Percentiles rank a stretch among this genome's conserved stretches.
Conservation (phyloP, 1,284 basidiomycete genomes). For the Boletellus deceptivus region DNA sequence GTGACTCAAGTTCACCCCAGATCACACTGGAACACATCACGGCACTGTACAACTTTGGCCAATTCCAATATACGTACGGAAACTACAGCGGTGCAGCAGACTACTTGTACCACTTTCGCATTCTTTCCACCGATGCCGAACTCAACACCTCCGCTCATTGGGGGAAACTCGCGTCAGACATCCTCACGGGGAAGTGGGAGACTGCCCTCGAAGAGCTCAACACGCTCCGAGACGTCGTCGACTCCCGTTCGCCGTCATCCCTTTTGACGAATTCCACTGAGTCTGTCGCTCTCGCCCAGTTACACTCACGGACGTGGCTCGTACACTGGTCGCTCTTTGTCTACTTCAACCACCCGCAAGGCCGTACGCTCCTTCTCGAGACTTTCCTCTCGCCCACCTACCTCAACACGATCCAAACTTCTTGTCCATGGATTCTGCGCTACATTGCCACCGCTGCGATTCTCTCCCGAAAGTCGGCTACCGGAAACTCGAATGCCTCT, state of each 20-base stretch:
- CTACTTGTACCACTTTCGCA: conserved; percentile 98
- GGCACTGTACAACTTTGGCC: conserved; percentile 95
- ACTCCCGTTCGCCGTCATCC: conserved; percentile 64
- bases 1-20: conserved; percentile 40
- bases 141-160: conserved; percentile 95
- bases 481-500: conserved; percentile 51
- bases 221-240: conserved; percentile 88
- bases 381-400: conserved; percentile 95
- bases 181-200: conserved; percentile 94
- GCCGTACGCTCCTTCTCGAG: conserved; percentile 91
- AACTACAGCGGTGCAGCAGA: conserved; percentile 96
- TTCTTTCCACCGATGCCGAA: conserved; percentile 90
- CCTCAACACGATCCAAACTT: conserved; percentile 97
- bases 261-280: conserved; percentile 48
- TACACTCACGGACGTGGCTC: conserved; percentile 96
- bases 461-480: conserved; percentile 77
- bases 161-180: conserved; percentile 97
- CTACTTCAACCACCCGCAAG: conserved; percentile 95
- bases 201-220: conserved; percentile 92
- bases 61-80: conserved; percentile 97
- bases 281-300: conserved; percentile 70
- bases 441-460: conserved; percentile 94
- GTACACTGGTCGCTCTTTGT: conserved; percentile 98
- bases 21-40: conserved; percentile 94
- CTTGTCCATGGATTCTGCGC: conserved; percentile 92